A percentile compares a stretch with the other conserved stretches of the same genome.
phyloP scores from a whole-genome alignment of 495 filamentous ascomycete genomes.

The Hypoxylon lienhwacheense region DNA sequence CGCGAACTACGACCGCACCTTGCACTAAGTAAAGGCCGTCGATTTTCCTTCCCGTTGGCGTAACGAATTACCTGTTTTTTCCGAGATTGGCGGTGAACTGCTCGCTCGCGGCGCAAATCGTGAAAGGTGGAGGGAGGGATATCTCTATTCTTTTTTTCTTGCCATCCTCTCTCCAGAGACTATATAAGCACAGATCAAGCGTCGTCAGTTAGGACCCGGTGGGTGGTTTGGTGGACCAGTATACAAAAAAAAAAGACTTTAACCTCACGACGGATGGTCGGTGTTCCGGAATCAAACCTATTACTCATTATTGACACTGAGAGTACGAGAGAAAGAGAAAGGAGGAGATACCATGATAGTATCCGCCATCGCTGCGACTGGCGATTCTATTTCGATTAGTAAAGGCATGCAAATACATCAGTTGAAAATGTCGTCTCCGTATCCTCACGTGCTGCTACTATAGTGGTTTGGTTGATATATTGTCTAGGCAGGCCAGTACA shows the following conservation, averaged over 20 bases:
- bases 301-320: conserved; percentile 29
- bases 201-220: conserved; percentile 13
- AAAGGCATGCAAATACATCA: conserved; percentile 6
- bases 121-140: too few relatives aligned
- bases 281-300: conserved; percentile 40
- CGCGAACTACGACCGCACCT: conserved; percentile 49
- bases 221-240: conserved; percentile 22
- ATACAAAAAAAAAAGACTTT: conserved; percentile 2
- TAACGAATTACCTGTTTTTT: conserved; percentile 20
- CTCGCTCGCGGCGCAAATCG: neutral
- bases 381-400: conserved; percentile 18
- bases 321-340: too few relatives aligned
- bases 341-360: conserved; percentile 37
- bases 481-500: too few relatives aligned
- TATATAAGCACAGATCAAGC: neutral
- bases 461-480: too few relatives aligned
- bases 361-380: conserved; percentile 21
- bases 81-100: conserved; percentile 2
- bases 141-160: too few relatives aligned
- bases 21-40: conserved; percentile 26
- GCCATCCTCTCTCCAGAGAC: too few relatives aligned
- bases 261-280: conserved; percentile 31
- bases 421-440: too few relatives aligned
- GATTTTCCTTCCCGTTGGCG: neutral
- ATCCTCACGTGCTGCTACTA: neutral